Percentiles rank a stretch among this genome's conserved stretches.
Evolutionary conservation across 2,329 filamentous ascomycete genomes (phyloP).

Genomic region (Pseudogymnoascus sp.): DNA sequence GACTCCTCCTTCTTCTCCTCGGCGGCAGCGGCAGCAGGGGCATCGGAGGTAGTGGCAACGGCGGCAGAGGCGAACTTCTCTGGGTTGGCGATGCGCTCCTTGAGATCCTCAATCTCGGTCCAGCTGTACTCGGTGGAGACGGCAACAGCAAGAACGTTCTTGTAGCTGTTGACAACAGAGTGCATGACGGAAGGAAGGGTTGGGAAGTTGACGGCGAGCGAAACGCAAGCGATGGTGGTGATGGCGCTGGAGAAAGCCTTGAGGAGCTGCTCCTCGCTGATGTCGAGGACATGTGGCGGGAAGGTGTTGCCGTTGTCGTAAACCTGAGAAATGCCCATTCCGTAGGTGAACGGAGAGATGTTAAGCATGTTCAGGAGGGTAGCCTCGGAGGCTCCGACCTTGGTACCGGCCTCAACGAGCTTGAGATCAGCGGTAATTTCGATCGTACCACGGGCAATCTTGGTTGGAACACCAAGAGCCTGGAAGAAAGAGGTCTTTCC

Average conservation of each 20-base stretch:
- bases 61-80: conserved; percentile 86
- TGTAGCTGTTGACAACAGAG: conserved; percentile 95
- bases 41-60: conserved; percentile 51
- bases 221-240: conserved; percentile 80
- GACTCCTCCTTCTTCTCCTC: conserved; percentile 58
- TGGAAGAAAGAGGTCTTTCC: conserved; percentile 99
- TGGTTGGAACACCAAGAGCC: conserved; percentile 99
- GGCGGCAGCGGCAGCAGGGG: conserved; percentile 43
- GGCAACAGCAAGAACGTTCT: conserved; percentile 88
- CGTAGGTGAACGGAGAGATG: conserved; percentile 99
- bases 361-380: conserved; percentile 99
- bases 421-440: conserved; percentile 98
- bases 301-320: conserved; percentile 98
- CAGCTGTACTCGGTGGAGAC: conserved; percentile 86
- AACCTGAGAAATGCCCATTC: conserved; percentile 92
- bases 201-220: conserved; percentile 88
- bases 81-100: conserved; percentile 99
- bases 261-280: conserved; percentile 90
- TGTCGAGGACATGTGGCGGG: conserved; percentile 76
- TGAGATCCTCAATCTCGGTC: conserved; percentile 94
- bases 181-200: conserved; percentile 94
- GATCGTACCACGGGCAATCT: conserved; percentile 99
- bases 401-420: conserved; percentile 85
- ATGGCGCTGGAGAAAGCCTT: conserved; percentile 74
- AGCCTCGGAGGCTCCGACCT: conserved; percentile 98